Conservation (phyloP, 148 eudicot species). For the Camellia lanceoleosa region DNA sequence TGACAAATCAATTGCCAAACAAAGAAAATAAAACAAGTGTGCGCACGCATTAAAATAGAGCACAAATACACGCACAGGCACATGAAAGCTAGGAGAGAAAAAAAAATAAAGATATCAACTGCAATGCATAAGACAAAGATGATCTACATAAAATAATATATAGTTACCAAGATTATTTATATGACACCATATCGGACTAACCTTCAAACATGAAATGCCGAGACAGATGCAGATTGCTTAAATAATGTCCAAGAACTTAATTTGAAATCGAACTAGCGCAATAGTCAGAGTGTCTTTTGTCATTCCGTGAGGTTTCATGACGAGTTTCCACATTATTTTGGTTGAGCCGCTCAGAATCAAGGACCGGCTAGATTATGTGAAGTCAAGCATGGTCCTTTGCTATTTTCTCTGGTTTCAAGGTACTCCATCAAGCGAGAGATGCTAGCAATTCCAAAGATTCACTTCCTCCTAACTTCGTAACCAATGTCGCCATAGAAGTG, state of each 20-base stretch:
- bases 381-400: slow-evolving; percentile 20
- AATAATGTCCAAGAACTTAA: slow-evolving; percentile 16
- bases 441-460: slow-evolving; percentile 47
- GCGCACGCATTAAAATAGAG: no score
- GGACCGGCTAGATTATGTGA: slow-evolving; percentile 17
- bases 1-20: no score
- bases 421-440: slow-evolving; percentile 63
- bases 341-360: slow-evolving; percentile 21
- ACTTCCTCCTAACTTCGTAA: slow-evolving; percentile 55
- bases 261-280: slow-evolving; percentile 30
- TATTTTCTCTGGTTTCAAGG: slow-evolving; percentile 43
- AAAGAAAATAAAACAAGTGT: no score
- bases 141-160: neutral
- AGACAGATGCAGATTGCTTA: slow-evolving; percentile 24
- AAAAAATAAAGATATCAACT: neutral
- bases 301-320: slow-evolving; percentile 17
- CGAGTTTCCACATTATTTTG: slow-evolving; percentile 18
- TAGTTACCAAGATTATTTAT: neutral
- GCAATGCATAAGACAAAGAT: neutral
- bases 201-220: slow-evolving; percentile 44
- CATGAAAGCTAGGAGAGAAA: neutral
- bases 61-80: neutral
- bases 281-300: slow-evolving; percentile 21
- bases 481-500: slow-evolving; percentile 49
- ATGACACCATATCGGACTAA: slow-evolving; percentile 13